Conservation (phyloP, 2,329 filamentous ascomycete genomes). For the Ceratocystis variospora region DNA sequence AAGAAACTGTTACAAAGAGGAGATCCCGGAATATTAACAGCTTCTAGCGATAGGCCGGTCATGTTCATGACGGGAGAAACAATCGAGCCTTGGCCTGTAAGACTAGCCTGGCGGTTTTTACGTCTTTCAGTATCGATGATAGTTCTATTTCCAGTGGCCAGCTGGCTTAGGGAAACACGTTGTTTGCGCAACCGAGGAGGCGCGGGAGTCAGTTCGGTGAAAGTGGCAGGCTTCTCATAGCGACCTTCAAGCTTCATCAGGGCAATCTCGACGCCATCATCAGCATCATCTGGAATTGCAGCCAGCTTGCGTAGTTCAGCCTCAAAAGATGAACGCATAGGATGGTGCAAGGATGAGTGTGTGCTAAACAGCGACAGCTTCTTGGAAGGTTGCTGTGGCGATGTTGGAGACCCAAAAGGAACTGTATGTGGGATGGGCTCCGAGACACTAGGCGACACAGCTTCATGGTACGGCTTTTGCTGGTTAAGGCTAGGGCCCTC, state of each 20-base stretch:
- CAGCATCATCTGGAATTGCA: slow-evolving; percentile 69
- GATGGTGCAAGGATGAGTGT: slow-evolving; percentile 44
- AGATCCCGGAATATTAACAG: slow-evolving; percentile 9
- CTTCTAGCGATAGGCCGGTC: slow-evolving; percentile 16
- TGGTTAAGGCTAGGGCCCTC: slow-evolving; percentile 20
- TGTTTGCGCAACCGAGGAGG: slow-evolving; percentile 15
- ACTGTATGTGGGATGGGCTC: slow-evolving; percentile 34
- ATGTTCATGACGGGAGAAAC: slow-evolving; percentile 21
- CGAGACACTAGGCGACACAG: slow-evolving; percentile 32
- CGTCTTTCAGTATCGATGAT: slow-evolving; percentile 34
- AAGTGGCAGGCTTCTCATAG: slow-evolving; percentile 39
- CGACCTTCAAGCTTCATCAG: slow-evolving; percentile 83
- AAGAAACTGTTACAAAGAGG: slow-evolving; percentile 18
- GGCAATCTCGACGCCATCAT: slow-evolving; percentile 86
- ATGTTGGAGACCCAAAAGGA: slow-evolving; percentile 37
- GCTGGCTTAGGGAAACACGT: slow-evolving; percentile 15
- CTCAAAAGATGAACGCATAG: slow-evolving; percentile 66
- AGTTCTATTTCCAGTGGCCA: slow-evolving; percentile 25
- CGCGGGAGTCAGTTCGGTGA: neutral
- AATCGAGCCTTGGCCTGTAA: slow-evolving; percentile 29
- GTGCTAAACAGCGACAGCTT: slow-evolving; percentile 45
- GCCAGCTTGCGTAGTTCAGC: slow-evolving; percentile 76
- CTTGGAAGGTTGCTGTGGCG: slow-evolving; percentile 27
- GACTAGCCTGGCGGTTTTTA: slow-evolving; percentile 32
- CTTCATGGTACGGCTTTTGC: slow-evolving; percentile 28